Evolutionary conservation across 208 protist species (phyloP), one percentile per base, ranked within the genome.

Genomic region (Porcisia hertigi): DNA sequence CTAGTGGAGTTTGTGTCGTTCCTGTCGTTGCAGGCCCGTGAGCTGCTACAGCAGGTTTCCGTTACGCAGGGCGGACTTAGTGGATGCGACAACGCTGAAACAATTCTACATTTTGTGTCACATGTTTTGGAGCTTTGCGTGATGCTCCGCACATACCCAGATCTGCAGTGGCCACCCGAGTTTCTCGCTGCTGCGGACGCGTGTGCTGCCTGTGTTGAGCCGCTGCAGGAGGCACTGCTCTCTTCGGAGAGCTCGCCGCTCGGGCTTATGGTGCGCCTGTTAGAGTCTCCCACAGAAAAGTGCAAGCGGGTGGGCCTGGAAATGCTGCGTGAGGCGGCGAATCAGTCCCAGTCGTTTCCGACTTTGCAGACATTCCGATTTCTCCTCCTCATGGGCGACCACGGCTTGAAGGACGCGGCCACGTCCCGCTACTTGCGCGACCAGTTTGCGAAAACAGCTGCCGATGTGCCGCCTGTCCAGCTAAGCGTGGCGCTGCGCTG

Each of bases 321-420:
- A 5, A 83, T 94, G 63, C 76, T 96, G 62, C 73, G 80, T 7
- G 92, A 95, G 69, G 79, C 83, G 41, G 85, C 86, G 30, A 76
- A 80, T 16, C 90, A 95, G 77, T 84, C 76, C 36, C 75, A 89
- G 62, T 55, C 77, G 9, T 80, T 96, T 30, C 86, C 92, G 0
- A 83, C 92, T 12, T 72, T 94, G 30, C 92, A 95, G 71, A 82
- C 88, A 16, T 96, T 94, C 81, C 88, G 83, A 52, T 95, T 92
- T 76, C 82, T 96, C 20, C 79, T 94, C 12, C 75, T 84, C 3
- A 57, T 96, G 47, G 92, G 90, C 36, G 90, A 96, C 66, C 62
- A 83, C 57, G 73, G 72, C 57, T 69, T 91, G 54, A 63, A 41
- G 58, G 89, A 94, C 75, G 77, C 30, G 25, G 67, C 71, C 30